phyloP scores from a whole-genome alignment of 306 rosid genomes.

The Cyamopsis tetragonoloba region DNA sequence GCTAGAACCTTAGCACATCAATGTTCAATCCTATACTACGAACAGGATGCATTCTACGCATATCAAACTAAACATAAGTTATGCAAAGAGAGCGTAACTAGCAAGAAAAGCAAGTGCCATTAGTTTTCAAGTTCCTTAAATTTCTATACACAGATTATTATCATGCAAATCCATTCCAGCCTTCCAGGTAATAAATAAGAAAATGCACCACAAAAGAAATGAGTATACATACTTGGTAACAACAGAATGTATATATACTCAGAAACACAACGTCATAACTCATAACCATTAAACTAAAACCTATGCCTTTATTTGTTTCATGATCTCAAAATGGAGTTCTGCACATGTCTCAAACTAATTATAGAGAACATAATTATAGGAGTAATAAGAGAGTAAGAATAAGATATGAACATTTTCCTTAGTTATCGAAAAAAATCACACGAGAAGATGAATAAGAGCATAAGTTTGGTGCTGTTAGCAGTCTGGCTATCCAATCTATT shows the following conservation, averaged over 20 bases:
- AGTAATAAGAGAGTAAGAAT: constrained; percentile 23
- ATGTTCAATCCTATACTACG: background rate
- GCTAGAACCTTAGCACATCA: background rate
- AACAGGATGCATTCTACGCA: background rate
- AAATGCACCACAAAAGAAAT: background rate
- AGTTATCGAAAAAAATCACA: background rate
- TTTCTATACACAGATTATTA: background rate
- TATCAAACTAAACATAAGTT: background rate
- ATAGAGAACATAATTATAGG: background rate
- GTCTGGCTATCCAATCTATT: constrained; percentile 39
- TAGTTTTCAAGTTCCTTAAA: background rate
- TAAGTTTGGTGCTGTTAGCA: constrained; percentile 15
- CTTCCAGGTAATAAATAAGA: background rate
- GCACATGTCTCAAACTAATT: constrained; percentile 25
- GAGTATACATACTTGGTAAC: background rate
- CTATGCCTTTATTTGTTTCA: background rate
- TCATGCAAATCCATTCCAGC: background rate
- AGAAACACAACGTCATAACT: too few species aligned
- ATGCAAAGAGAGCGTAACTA: background rate
- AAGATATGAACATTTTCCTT: constrained; percentile 33
- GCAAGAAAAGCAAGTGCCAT: background rate
- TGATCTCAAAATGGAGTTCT: constrained; percentile 2
- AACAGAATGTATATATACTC: background rate
- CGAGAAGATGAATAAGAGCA: constrained; percentile 28
- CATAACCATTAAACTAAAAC: background rate